Evolutionary conservation across 306 rosid species (phyloP).

Genomic region (Cucurbita pepo): DNA sequence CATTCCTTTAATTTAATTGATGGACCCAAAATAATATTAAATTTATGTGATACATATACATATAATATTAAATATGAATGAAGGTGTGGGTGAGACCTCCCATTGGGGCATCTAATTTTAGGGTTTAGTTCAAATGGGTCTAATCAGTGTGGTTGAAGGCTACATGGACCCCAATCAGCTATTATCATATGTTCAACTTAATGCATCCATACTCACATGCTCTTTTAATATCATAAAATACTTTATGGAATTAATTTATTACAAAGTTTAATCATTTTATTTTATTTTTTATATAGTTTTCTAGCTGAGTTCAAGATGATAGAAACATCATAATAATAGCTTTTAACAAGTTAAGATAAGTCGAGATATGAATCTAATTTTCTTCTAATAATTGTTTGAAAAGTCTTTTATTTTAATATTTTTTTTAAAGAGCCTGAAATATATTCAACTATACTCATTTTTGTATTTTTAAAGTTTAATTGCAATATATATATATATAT

Average conservation of each 20-base stretch:
- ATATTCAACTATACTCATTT: too few species aligned
- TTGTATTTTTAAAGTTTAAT: too few species aligned
- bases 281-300: neutral
- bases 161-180: constrained; percentile 7
- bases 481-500: too few species aligned
- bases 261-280: neutral
- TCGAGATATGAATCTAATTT: neutral
- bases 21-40: neutral
- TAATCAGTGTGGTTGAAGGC: neutral
- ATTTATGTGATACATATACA: neutral
- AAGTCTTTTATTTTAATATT: too few species aligned
- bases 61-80: neutral
- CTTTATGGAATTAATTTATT: neutral
- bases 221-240: neutral
- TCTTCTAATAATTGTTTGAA: too few species aligned
- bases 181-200: neutral
- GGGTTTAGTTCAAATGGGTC: neutral
- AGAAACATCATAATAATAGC: neutral
- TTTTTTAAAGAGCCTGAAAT: too few species aligned
- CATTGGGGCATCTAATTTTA: neutral
- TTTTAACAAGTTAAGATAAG: too few species aligned
- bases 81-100: neutral
- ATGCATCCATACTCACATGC: neutral
- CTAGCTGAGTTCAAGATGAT: neutral
- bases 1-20: neutral